Evolutionary conservation across 805 yeast species (phyloP), one percentile per base, ranked within the genome.

Genomic region (Kazachstania viticola): DNA sequence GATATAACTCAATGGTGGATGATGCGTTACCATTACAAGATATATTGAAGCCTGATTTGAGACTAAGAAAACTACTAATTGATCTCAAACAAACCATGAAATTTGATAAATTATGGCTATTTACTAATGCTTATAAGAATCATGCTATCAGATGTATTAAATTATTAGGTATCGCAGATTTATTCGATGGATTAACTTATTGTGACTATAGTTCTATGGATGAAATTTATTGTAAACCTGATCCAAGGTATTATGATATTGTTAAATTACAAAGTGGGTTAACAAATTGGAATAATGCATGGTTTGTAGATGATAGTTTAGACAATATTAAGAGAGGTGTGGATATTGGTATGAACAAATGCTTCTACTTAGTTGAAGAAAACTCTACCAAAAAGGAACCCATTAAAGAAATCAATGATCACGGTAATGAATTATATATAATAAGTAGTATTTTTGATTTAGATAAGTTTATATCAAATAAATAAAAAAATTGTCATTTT

Each of bases 51-150:
- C 88, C 83, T 28, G 73, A 77, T 44, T 56, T 53, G 5, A 49
- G 59, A 26, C 57, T 77, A 35, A 62, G 84, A 37, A 51, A 64
- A 14, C 53, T 71, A 64, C 56, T 79, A 28, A 31, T 66, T 7
- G 41, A 56, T 3, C 39, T 79, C 29, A 56, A 43, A 37, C 17
- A 37, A 12, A 44, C 54, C 9, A 60, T 68, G 3, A 69, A 75
- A 39, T 72, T 77, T 36, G 76, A 75, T 44, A 65, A 75, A 46
- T 61, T 87, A 40, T 87, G 97, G 97, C 65, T 88, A 27, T 79
- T 83, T 48, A 87, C 97, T 4, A 87, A 87, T 53, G 96, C 97
- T 2, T 87, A 85, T 60, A 75, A 76, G 49, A 83, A 73, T 48
- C 97, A 87, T 56, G 97, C 88, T 0, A 48, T 75, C 29, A 64